These are phyloP conservation scores for Talaromyces sp. DNA, from an alignment of 2,329 filamentous ascomycete genomes.

Conservation along the genomic window DNA sequence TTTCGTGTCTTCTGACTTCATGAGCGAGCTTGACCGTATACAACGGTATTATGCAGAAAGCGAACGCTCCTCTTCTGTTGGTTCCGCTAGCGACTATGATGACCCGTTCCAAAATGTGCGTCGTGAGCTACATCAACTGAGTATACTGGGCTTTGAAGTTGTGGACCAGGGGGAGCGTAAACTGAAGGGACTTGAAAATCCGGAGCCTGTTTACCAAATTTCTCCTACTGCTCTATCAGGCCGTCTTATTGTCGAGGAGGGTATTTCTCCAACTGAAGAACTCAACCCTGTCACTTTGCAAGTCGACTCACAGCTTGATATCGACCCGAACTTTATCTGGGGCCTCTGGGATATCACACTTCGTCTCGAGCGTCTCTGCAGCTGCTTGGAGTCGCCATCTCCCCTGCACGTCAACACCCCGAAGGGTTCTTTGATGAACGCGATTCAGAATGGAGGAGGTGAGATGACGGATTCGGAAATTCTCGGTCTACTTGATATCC, in stretches of 20 bases:
- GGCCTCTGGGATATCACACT: slow-evolving; percentile 82
- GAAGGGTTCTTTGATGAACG: slow-evolving; percentile 75
- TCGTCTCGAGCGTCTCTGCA: slow-evolving; percentile 88
- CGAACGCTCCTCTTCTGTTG: slow-evolving; percentile 63
- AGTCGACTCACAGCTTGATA: slow-evolving; percentile 60
- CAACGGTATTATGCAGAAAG: slow-evolving; percentile 83
- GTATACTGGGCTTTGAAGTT: slow-evolving; percentile 89
- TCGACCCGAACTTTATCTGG: slow-evolving; percentile 84
- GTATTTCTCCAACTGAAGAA: slow-evolving; percentile 42
- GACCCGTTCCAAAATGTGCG: slow-evolving; percentile 73
- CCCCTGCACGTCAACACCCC: slow-evolving; percentile 64
- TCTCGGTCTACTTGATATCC: slow-evolving; percentile 85
- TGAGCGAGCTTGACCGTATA: slow-evolving; percentile 88
- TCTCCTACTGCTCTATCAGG: slow-evolving; percentile 85
- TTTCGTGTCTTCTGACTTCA: slow-evolving; percentile 93
- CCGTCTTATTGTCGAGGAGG: slow-evolving; percentile 49
- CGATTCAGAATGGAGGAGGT: slow-evolving; percentile 64
- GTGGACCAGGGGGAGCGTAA: slow-evolving; percentile 95
- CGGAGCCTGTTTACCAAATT: slow-evolving; percentile 89
- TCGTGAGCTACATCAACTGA: slow-evolving; percentile 79
- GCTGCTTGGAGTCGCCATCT: slow-evolving; percentile 68
- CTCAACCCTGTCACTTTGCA: slow-evolving; percentile 51
- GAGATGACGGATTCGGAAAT: slow-evolving; percentile 86
- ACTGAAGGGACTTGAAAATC: slow-evolving; percentile 94
- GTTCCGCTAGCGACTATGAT: slow-evolving; percentile 61